Conservation (phyloP, 2,329 filamentous ascomycete species). For the Alternaria ventricosa region DNA sequence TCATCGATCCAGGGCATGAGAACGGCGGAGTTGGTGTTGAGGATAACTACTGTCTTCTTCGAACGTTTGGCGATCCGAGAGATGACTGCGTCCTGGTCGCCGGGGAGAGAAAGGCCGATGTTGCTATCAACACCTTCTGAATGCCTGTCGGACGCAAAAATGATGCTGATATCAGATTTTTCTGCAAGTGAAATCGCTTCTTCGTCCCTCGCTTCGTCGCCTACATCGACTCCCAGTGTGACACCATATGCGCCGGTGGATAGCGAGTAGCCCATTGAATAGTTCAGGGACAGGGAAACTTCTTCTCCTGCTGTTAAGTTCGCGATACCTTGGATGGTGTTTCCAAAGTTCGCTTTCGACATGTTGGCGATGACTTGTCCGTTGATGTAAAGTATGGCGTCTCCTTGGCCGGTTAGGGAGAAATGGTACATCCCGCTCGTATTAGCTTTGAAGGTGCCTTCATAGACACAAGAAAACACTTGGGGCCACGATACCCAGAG, state of each 20-base stretch:
- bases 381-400: neutral
- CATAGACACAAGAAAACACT: neutral
- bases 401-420: neutral
- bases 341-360: constrained; percentile 8
- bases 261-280: neutral
- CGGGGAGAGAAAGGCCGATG: constrained; percentile 1
- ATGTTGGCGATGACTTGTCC: constrained; percentile 6
- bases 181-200: neutral
- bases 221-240: neutral
- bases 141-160: constrained; percentile 6
- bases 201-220: neutral
- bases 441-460: neutral
- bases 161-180: neutral
- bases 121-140: constrained; percentile 7
- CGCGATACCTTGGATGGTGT: constrained; percentile 1
- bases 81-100: constrained; percentile 2
- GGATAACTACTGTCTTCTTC: neutral
- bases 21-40: neutral
- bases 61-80: neutral
- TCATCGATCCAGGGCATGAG: constrained; percentile 4
- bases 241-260: neutral
- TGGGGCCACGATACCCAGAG: neutral
- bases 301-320: constrained; percentile 3
- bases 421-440: neutral
- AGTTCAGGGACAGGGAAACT: constrained; percentile 1